Evolutionary conservation across 2,329 filamentous ascomycete species (phyloP).

Genomic region (Colletotrichum sp.): DNA sequence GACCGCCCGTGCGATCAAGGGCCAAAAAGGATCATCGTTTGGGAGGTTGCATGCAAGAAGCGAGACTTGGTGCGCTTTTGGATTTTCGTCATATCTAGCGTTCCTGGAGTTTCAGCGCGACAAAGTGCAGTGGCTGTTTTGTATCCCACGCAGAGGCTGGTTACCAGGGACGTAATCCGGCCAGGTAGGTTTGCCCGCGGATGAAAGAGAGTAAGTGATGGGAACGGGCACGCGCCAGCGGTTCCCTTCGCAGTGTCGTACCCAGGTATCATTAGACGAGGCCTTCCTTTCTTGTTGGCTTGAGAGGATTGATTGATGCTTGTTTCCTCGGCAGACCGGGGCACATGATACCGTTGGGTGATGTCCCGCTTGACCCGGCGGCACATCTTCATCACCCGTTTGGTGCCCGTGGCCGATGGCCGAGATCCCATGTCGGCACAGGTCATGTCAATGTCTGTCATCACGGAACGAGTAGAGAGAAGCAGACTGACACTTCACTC

Average conservation of each 20-base stretch:
- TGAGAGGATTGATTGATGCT: neutral
- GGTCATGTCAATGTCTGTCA: neutral
- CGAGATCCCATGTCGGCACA: neutral
- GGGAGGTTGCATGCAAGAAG: neutral
- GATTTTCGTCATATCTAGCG: neutral
- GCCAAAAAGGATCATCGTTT: neutral
- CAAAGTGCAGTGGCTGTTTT: neutral
- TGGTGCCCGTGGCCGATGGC: neutral
- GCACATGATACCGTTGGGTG: neutral
- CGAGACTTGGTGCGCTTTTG: neutral
- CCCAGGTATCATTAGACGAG: neutral
- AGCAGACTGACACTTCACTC: neutral
- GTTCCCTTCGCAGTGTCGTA: neutral
- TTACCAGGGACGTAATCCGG: neutral
- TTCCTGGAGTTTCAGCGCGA: neutral
- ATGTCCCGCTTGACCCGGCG: neutral
- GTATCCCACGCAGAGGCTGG: neutral
- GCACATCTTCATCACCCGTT: neutral
- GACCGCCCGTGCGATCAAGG: conserved; percentile 1
- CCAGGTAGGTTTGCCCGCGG: neutral
- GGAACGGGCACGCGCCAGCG: neutral
- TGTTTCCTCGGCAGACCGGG: neutral
- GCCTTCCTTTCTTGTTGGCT: neutral
- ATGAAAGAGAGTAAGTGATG: neutral
- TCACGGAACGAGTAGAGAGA: neutral